Evolutionary conservation across 2,329 filamentous ascomycete species (phyloP).

Genomic region (Chrysosporium keratinophilum): DNA sequence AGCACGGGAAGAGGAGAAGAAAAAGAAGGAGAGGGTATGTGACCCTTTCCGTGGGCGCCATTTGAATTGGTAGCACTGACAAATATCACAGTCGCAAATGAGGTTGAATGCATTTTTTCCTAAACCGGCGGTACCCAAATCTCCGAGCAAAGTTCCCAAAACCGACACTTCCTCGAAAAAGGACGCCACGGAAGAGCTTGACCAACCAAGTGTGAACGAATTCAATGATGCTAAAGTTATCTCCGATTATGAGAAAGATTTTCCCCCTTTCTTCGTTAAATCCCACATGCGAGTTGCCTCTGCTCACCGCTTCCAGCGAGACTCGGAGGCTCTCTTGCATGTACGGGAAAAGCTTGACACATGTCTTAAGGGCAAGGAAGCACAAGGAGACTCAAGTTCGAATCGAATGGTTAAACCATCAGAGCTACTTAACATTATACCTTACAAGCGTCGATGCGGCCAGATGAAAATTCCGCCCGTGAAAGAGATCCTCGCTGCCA

Average conservation of each 20-base stretch:
- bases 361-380: conserved; percentile 19
- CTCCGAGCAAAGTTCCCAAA: conserved; percentile 5
- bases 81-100: conserved; percentile 37
- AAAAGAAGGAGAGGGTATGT: conserved; percentile 31
- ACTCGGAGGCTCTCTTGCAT: conserved; percentile 48
- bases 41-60: conserved; percentile 9
- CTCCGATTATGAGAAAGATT: conserved; percentile 57
- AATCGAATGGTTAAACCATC: conserved; percentile 23
- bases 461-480: conserved; percentile 38
- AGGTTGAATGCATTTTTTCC: conserved; percentile 43
- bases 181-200: conserved; percentile 14
- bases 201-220: conserved; percentile 17
- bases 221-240: conserved; percentile 19
- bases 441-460: conserved; percentile 27
- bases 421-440: conserved; percentile 31
- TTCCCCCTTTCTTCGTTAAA: conserved; percentile 72
- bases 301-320: conserved; percentile 44
- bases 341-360: conserved; percentile 42
- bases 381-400: conserved; percentile 11
- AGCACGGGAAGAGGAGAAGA: conserved; percentile 24
- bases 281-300: conserved; percentile 61
- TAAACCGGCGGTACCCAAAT: conserved; percentile 29
- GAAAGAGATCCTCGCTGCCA: conserved; percentile 49
- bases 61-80: conserved; percentile 18
- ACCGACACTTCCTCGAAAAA: conserved; percentile 11